Evolutionary conservation across 31 red algal species (phyloP).

Genomic region (Asparagopsis taxiformis): DNA sequence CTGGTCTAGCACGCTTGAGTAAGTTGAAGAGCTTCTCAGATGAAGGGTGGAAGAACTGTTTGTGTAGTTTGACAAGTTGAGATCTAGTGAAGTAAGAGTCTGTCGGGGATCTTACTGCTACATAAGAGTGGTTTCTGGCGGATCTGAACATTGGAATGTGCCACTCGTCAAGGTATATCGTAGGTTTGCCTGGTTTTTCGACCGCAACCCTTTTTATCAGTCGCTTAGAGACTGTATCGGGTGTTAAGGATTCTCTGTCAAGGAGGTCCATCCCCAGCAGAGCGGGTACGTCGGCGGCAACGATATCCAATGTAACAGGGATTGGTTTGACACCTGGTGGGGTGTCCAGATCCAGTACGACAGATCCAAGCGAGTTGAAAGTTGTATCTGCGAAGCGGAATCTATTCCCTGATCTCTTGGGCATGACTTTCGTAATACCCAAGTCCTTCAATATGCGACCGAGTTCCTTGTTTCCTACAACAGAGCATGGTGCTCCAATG

Average conservation of each 20-base stretch:
- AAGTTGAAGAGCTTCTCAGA: slow-evolving; percentile 12
- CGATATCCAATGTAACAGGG: background rate
- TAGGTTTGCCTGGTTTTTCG: background rate
- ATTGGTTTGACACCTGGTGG: background rate
- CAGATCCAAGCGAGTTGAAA: background rate
- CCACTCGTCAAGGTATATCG: background rate
- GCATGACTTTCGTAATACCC: background rate
- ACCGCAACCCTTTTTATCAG: background rate
- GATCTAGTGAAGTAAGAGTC: background rate
- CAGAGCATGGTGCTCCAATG: background rate
- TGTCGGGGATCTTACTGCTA: background rate
- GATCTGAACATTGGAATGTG: background rate
- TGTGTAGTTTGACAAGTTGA: background rate
- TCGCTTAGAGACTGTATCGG: background rate
- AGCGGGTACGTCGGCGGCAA: background rate
- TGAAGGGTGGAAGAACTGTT: slow-evolving; percentile 7
- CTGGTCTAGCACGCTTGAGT: background rate
- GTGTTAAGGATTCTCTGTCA: background rate
- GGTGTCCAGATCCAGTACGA: background rate
- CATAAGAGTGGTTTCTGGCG: background rate
- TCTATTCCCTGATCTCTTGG: background rate
- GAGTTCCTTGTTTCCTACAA: background rate
- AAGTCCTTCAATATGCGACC: background rate
- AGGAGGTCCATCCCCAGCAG: background rate
- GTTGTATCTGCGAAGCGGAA: background rate